Conservation (phyloP, 441 rosid species). For the Populus hybrid region DNA sequence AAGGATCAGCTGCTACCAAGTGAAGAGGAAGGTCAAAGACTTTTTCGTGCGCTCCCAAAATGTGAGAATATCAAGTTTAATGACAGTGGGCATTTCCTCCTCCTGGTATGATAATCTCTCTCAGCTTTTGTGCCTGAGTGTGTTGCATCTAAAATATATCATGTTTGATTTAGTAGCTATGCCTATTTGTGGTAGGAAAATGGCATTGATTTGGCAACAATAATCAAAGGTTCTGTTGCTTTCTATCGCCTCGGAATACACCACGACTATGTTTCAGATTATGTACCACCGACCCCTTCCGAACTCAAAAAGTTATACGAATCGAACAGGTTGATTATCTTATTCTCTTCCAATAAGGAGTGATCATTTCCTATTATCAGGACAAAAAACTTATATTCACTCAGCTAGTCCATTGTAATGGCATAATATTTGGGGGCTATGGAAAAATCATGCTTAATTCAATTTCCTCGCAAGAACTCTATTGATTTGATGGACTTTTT, state of each 20-base stretch:
- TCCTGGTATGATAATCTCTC: constrained; percentile 52
- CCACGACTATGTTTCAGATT: constrained; percentile 60
- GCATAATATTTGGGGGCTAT: not conserved
- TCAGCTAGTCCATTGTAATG: not conserved
- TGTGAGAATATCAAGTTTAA: constrained; percentile 54
- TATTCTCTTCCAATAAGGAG: not conserved
- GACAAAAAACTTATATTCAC: not conserved
- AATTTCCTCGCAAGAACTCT: not conserved
- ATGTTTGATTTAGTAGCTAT: constrained; percentile 15
- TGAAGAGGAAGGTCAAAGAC: constrained; percentile 60
- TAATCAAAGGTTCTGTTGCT: constrained; percentile 52
- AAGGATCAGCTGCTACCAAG: constrained; percentile 76
- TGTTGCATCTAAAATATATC: not conserved
- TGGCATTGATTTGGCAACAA: constrained; percentile 58
- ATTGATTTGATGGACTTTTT: too few species aligned
- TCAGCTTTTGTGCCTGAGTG: not conserved
- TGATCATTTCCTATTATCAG: not conserved
- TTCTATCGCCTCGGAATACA: constrained; percentile 68
- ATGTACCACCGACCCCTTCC: constrained; percentile 55
- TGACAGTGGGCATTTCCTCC: constrained; percentile 68
- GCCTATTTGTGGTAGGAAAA: constrained; percentile 53
- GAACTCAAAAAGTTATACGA: constrained; percentile 51
- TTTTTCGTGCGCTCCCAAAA: constrained; percentile 38
- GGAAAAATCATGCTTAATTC: not conserved
- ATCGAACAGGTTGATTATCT: constrained; percentile 40